phyloP scores from a whole-genome alignment of 805 yeast genomes.

The Nakazawaea ernobii region DNA sequence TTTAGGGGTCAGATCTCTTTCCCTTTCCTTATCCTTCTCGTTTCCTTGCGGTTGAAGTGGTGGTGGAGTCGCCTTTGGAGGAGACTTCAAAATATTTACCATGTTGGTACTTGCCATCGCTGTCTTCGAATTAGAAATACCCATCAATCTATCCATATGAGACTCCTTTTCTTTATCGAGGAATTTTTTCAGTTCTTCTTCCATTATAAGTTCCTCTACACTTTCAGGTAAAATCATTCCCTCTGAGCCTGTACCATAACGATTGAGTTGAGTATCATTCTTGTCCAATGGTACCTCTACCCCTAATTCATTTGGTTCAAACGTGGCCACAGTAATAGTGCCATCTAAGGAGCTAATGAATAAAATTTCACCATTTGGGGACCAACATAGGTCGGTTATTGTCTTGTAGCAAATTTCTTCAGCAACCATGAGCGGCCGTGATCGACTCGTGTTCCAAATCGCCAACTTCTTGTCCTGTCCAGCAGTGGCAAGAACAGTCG shows the following conservation, averaged over 20 bases:
- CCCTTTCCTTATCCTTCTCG: slow-evolving; percentile 6
- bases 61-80: background rate
- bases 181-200: slow-evolving; percentile 48
- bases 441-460: slow-evolving; percentile 75
- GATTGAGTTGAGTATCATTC: slow-evolving; percentile 62
- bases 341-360: slow-evolving; percentile 84
- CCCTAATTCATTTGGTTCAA: slow-evolving; percentile 64
- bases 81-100: background rate
- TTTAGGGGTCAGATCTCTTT: slow-evolving; percentile 20
- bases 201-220: slow-evolving; percentile 68
- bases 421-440: slow-evolving; percentile 77
- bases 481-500: slow-evolving; percentile 87
- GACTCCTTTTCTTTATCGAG: slow-evolving; percentile 23
- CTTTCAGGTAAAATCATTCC: slow-evolving; percentile 83
- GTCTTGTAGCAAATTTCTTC: slow-evolving; percentile 70
- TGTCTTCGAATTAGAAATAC: slow-evolving; percentile 11
- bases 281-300: slow-evolving; percentile 52
- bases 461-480: slow-evolving; percentile 91
- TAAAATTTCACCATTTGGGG: slow-evolving; percentile 70
- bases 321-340: slow-evolving; percentile 58
- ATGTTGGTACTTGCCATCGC: background rate
- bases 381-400: slow-evolving; percentile 88
- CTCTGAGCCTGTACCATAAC: slow-evolving; percentile 87
- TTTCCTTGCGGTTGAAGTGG: background rate
- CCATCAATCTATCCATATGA: slow-evolving; percentile 39